Conservation (phyloP, 2,329 filamentous ascomycete species). For the Talaromyces marneffei region DNA sequence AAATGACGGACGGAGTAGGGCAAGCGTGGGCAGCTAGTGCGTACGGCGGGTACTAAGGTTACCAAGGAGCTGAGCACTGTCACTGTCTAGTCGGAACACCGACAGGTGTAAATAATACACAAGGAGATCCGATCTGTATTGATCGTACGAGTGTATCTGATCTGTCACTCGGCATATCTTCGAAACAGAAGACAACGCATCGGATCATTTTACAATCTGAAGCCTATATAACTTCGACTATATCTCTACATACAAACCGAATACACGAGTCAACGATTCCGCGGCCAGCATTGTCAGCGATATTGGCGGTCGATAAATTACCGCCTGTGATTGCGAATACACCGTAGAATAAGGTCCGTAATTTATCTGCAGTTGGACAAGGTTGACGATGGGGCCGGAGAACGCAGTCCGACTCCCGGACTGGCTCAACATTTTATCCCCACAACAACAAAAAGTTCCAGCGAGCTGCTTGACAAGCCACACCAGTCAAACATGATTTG, state of each 20-base stretch:
- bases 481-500: not conserved
- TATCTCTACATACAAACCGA: not conserved
- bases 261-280: not conserved
- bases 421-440: constrained; percentile 12
- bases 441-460: constrained; percentile 2
- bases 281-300: not conserved
- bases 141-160: not conserved
- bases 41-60: constrained; percentile 1
- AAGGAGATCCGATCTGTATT: not conserved
- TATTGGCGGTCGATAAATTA: not conserved
- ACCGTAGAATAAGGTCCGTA: constrained; percentile 4
- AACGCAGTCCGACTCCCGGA: not conserved
- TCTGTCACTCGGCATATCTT: not conserved
- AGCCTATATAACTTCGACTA: not conserved
- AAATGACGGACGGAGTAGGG: not conserved
- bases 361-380: not conserved
- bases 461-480: not conserved
- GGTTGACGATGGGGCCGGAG: not conserved
- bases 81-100: not conserved
- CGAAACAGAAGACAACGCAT: not conserved
- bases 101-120: not conserved
- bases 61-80: not conserved
- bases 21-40: not conserved
- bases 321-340: constrained; percentile 4
- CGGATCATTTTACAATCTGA: not conserved